Conservation (phyloP, 2,329 filamentous ascomycete species). For the Venturia effusa region DNA sequence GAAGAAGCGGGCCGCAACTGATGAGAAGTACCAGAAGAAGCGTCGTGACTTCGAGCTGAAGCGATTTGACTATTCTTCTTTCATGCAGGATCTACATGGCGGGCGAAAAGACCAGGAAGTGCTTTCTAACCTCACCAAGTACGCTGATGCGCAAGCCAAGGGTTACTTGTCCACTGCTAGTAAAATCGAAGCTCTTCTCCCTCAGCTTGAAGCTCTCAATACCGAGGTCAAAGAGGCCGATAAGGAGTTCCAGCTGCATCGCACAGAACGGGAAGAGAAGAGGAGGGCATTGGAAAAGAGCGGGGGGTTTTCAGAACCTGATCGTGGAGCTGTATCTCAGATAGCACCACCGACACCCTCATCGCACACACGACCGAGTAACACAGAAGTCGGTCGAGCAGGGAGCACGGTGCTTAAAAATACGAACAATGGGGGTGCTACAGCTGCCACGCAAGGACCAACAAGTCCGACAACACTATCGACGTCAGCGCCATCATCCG, state of each 20-base stretch:
- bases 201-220: conserved; percentile 79
- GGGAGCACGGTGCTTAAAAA: not conserved
- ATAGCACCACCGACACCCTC: conserved; percentile 4
- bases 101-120: conserved; percentile 98
- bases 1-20: conserved; percentile 90
- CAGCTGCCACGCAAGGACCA: not conserved
- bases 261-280: conserved; percentile 93
- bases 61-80: conserved; percentile 96
- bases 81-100: conserved; percentile 98
- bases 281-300: conserved; percentile 81
- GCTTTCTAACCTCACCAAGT: conserved; percentile 85
- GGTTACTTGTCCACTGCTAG: conserved; percentile 74
- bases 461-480: not conserved
- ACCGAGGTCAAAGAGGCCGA: conserved; percentile 86
- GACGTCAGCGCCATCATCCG: conserved; percentile 1
- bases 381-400: not conserved
- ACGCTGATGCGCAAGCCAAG: conserved; percentile 80
- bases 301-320: conserved; percentile 17
- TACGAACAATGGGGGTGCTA: not conserved
- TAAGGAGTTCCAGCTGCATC: conserved; percentile 91
- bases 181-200: conserved; percentile 76
- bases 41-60: conserved; percentile 92
- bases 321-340: not conserved
- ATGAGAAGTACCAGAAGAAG: conserved; percentile 92
- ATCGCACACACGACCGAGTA: conserved; percentile 14